Evolutionary conservation across 2,329 filamentous ascomycete genomes (phyloP).

Genomic region (Conoideocrella luteorostrata): DNA sequence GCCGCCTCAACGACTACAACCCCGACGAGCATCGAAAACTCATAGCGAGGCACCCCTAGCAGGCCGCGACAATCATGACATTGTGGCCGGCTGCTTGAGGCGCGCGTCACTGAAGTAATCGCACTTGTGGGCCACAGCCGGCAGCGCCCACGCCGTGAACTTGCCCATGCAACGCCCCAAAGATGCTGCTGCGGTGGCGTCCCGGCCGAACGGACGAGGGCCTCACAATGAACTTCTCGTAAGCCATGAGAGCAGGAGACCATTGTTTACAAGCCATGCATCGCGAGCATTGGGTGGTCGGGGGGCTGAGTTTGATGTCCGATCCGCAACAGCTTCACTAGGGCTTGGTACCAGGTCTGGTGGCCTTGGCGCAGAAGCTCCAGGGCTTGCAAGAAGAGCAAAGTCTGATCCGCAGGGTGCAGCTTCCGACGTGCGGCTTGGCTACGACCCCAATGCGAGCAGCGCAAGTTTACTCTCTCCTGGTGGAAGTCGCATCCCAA

Average conservation of each 20-base stretch:
- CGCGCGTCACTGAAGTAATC: conserved; percentile 3
- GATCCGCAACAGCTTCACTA: background rate
- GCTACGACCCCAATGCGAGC: conserved; percentile 7
- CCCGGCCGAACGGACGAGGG: background rate
- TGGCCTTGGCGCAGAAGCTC: background rate
- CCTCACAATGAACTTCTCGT: conserved; percentile 25
- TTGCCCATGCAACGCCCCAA: conserved; percentile 8
- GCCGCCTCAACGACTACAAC: background rate
- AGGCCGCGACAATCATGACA: conserved; percentile 6
- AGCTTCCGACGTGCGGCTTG: conserved; percentile 8
- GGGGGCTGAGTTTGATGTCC: conserved; percentile 3
- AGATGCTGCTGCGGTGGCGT: background rate
- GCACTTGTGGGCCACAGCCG: background rate
- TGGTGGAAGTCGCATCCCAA: conserved; percentile 28
- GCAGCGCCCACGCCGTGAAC: background rate
- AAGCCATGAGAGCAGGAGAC: conserved; percentile 33
- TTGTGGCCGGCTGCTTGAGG: conserved; percentile 6
- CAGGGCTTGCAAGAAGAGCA: conserved; percentile 13
- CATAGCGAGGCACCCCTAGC: background rate
- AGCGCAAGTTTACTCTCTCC: conserved; percentile 18
- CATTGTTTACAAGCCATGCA: conserved; percentile 28
- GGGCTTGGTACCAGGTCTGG: conserved; percentile 7
- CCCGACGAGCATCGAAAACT: background rate
- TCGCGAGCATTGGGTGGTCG: conserved; percentile 14
- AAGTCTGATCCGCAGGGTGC: conserved; percentile 18